phyloP scores from a whole-genome alignment of 2,329 filamentous ascomycete species.

The Sarocladiaceae sp. region DNA sequence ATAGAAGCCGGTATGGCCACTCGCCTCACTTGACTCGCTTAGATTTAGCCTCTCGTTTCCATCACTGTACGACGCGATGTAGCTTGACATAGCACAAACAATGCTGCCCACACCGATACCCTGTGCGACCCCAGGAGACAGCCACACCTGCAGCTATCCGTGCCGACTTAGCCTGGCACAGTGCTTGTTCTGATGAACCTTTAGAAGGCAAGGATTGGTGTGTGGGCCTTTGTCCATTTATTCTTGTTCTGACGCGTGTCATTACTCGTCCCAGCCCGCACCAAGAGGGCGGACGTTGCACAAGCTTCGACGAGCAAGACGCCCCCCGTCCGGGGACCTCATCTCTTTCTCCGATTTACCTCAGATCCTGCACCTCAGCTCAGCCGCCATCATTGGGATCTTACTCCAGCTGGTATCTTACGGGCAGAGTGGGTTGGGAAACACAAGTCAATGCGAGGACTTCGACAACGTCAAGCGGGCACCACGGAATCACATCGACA shows the following conservation, averaged over 20 bases:
- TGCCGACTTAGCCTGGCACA: neutral
- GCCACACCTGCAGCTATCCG: constrained; percentile 1
- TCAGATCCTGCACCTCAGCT: constrained; percentile 3
- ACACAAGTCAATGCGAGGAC: no score
- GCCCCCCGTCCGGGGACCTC: neutral
- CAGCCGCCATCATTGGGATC: neutral
- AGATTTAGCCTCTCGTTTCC: neutral
- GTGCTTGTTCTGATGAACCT: neutral
- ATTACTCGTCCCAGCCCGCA: no score
- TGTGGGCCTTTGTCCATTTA: no score
- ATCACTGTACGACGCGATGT: neutral
- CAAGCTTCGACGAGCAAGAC: neutral
- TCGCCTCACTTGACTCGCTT: constrained; percentile 4
- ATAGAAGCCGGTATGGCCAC: no score
- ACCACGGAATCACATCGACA: no score
- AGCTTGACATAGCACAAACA: neutral
- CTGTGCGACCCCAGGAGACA: constrained; percentile 1
- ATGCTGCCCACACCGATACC: neutral
- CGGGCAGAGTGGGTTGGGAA: no score
- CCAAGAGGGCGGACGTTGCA: neutral
- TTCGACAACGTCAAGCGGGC: no score
- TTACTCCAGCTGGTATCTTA: no score
- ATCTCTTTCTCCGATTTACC: constrained; percentile 4
- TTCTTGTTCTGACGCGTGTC: no score
- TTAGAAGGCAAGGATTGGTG: no score